phyloP scores from a whole-genome alignment of 345 rosid species.

The Citropsis articulata region DNA sequence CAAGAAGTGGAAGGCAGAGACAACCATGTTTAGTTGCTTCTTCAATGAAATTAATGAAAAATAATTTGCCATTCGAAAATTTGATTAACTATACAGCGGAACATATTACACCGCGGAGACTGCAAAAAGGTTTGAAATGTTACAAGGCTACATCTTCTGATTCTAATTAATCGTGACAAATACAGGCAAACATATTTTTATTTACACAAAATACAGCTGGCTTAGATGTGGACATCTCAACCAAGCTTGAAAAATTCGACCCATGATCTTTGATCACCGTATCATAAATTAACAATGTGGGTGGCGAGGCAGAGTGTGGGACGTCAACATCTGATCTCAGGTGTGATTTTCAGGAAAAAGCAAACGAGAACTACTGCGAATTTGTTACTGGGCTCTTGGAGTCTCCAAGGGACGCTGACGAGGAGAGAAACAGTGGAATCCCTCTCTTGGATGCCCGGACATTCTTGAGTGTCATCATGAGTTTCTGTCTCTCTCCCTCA shows the following conservation, averaged over 20 bases:
- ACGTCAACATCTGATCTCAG: not conserved
- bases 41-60: constrained; percentile 12
- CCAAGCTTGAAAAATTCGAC: constrained; percentile 12
- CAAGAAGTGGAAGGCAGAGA: too few relatives aligned
- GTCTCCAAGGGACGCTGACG: constrained; percentile 54
- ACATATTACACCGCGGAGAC: constrained; percentile 14
- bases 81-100: constrained; percentile 39
- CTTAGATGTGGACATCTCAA: constrained; percentile 18
- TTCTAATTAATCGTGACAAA: constrained; percentile 14
- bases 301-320: not conserved
- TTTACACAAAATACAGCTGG: constrained; percentile 36
- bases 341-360: constrained; percentile 2
- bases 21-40: not conserved
- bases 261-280: not conserved
- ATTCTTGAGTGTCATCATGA: constrained; percentile 91
- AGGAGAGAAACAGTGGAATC: constrained; percentile 35
- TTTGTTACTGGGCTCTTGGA: constrained; percentile 18
- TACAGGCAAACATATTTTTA: constrained; percentile 21
- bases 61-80: constrained; percentile 29
- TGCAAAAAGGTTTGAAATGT: constrained; percentile 19
- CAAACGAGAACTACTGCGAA: not conserved
- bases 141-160: constrained; percentile 25
- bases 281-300: constrained; percentile 12
- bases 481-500: constrained; percentile 98
- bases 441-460: constrained; percentile 67